Percentiles rank a stretch among this genome's conserved stretches.
Conservation (phyloP, 2,329 filamentous ascomycete genomes). For the Fusarium heterosporum region DNA sequence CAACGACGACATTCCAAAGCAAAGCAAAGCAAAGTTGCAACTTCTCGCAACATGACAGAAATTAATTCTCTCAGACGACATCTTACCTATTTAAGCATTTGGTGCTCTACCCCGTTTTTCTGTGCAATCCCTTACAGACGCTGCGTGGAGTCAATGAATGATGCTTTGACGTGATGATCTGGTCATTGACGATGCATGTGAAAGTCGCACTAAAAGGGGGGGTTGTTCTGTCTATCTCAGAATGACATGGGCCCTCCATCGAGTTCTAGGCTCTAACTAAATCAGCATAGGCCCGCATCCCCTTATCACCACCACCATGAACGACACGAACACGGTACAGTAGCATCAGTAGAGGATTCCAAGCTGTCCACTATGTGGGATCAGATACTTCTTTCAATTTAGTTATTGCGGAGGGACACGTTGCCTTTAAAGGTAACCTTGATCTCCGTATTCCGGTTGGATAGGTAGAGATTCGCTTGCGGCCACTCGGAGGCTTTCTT, state of each 20-base stretch:
- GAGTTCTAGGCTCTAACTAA: slow-evolving; percentile 7
- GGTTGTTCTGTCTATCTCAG: slow-evolving; percentile 33
- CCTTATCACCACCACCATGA: slow-evolving; percentile 27
- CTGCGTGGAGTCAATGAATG: slow-evolving; percentile 38
- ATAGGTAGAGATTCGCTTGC: background rate
- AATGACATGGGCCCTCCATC: slow-evolving; percentile 4
- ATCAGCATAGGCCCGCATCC: slow-evolving; percentile 33
- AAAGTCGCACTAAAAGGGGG: slow-evolving; percentile 47
- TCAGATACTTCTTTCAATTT: background rate
- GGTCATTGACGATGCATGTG: slow-evolving; percentile 49
- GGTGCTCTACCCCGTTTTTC: background rate
- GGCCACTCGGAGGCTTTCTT: slow-evolving; percentile 7
- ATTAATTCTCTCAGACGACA: slow-evolving; percentile 16
- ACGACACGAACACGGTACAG: background rate
- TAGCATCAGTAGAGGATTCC: slow-evolving; percentile 11
- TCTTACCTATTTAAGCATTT: slow-evolving; percentile 17
- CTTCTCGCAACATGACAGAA: background rate
- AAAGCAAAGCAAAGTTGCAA: background rate
- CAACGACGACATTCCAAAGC: slow-evolving; percentile 37
- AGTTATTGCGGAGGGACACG: background rate
- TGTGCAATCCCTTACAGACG: slow-evolving; percentile 14
- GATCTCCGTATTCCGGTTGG: background rate
- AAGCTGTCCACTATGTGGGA: background rate
- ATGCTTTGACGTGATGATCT: slow-evolving; percentile 48
- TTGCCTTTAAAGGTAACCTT: background rate